These are phyloP conservation scores for Plasmodium gallinaceum DNA, from an alignment of 169 alveolate genomes.

Conservation along the genomic window DNA sequence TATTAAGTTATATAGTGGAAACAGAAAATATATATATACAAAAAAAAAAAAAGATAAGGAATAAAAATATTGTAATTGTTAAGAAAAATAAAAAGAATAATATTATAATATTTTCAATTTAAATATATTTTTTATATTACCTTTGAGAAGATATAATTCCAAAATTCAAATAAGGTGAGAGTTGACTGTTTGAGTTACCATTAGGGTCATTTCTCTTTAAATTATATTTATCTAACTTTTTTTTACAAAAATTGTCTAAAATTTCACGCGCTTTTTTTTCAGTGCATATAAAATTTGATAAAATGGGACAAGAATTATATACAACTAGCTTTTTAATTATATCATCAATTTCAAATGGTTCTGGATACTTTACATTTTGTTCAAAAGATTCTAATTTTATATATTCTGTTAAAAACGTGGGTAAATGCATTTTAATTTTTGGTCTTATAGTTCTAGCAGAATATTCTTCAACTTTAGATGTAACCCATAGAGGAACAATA, in stretches of 20 bases:
- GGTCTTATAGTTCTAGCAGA: slow-evolving; percentile 68
- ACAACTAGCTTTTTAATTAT: slow-evolving; percentile 35
- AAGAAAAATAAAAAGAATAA: no score
- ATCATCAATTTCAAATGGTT: slow-evolving; percentile 44
- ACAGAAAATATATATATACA: background rate
- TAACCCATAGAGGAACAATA: slow-evolving; percentile 80
- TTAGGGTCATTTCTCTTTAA: slow-evolving; percentile 56
- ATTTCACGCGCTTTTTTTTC: slow-evolving; percentile 40
- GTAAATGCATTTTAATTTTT: slow-evolving; percentile 47
- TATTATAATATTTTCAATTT: background rate
- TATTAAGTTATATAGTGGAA: no score
- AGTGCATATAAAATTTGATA: slow-evolving; percentile 46
- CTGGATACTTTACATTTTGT: slow-evolving; percentile 39
- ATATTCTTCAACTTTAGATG: slow-evolving; percentile 78
- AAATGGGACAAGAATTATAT: slow-evolving; percentile 7
- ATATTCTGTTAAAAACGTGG: slow-evolving; percentile 56
- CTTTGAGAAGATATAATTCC: slow-evolving; percentile 64
- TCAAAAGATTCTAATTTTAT: slow-evolving; percentile 18
- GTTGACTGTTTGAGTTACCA: slow-evolving; percentile 10
- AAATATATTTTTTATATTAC: slow-evolving; percentile 1
- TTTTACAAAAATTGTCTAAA: slow-evolving; percentile 26
- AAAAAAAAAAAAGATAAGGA: background rate
- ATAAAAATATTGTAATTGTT: background rate
- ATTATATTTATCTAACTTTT: slow-evolving; percentile 34
- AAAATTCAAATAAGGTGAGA: slow-evolving; percentile 30